These are phyloP conservation scores for Trichoderma lentiforme DNA, from an alignment of 2,329 filamentous ascomycete genomes.

Conservation along the genomic window DNA sequence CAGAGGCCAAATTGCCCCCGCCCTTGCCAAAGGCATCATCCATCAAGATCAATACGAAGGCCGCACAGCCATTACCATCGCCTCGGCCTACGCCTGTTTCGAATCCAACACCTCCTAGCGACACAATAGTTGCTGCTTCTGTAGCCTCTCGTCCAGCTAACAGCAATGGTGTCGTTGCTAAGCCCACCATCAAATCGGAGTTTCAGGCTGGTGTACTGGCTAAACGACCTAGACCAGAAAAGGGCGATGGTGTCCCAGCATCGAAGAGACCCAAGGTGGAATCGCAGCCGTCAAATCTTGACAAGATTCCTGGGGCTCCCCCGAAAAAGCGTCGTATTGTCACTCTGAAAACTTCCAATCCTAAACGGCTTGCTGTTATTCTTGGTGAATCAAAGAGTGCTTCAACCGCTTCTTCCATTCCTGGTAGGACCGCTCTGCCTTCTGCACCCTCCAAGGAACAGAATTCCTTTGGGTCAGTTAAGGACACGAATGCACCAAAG, in stretches of 20 bases:
- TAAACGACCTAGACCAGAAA: constrained; percentile 39
- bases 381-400: constrained; percentile 29
- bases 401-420: constrained; percentile 17
- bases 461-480: constrained; percentile 24
- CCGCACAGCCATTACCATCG: constrained; percentile 19
- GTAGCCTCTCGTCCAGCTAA: constrained; percentile 24
- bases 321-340: constrained; percentile 36
- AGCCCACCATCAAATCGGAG: constrained; percentile 15
- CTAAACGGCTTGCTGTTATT: constrained; percentile 34
- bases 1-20: constrained; percentile 30
- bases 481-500: constrained; percentile 34
- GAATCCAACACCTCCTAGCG: constrained; percentile 18
- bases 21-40: constrained; percentile 33
- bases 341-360: constrained; percentile 35
- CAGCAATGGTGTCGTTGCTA: constrained; percentile 19
- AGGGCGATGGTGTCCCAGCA: constrained; percentile 35
- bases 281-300: constrained; percentile 22
- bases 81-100: background rate
- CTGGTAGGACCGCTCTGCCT: constrained; percentile 34
- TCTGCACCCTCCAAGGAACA: constrained; percentile 30
- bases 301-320: constrained; percentile 8
- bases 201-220: constrained; percentile 12
- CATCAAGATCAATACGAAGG: constrained; percentile 31
- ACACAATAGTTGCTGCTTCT: constrained; percentile 30
- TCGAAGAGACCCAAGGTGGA: constrained; percentile 41